Conservation (phyloP, 2,329 filamentous ascomycete genomes). For the Aspergillus pseudoviridinutans region DNA sequence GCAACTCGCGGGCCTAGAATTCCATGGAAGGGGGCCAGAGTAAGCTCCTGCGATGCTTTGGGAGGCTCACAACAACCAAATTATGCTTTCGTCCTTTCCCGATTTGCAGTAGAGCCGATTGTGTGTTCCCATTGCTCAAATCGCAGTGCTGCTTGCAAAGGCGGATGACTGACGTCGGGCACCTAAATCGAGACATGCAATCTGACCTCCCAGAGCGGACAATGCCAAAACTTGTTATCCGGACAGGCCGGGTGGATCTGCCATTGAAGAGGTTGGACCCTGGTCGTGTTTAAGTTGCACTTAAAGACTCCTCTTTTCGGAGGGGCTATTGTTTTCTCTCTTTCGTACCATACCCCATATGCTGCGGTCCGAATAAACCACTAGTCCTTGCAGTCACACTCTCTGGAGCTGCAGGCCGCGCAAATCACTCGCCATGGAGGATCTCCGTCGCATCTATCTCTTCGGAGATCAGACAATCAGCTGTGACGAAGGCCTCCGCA, state of each 20-base stretch:
- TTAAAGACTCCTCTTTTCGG: background rate
- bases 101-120: background rate
- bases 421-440: constrained; percentile 22
- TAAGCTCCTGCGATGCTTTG: background rate
- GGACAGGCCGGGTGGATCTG: background rate
- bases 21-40: background rate
- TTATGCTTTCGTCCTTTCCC: background rate
- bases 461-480: constrained; percentile 47
- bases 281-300: background rate
- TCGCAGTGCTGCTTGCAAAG: background rate
- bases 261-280: background rate
- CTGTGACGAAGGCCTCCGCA: constrained; percentile 40
- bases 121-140: background rate
- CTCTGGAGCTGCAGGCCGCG: constrained; percentile 5
- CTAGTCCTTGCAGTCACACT: background rate
- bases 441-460: constrained; percentile 37
- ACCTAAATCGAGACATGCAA: background rate
- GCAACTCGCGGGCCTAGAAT: background rate
- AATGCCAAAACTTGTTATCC: background rate
- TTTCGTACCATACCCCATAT: background rate
- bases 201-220: background rate
- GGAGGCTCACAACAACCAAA: background rate
- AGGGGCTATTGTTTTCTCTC: background rate
- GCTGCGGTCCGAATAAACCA: background rate
- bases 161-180: background rate